phyloP scores from a whole-genome alignment of 371 early-diverging fungal genomes.

The Mortierella sp. region DNA sequence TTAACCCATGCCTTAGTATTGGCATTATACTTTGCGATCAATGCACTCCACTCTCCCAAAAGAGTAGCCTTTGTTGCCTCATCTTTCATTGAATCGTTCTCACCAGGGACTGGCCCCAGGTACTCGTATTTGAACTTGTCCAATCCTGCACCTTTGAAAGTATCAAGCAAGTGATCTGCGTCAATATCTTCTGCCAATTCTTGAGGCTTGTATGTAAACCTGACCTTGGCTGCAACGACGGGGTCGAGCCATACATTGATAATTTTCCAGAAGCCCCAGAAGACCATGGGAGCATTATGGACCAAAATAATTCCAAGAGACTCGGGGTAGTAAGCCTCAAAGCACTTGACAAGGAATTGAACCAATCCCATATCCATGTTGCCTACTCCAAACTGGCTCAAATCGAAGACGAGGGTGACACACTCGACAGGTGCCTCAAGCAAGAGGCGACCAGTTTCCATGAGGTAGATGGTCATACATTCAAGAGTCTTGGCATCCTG shows the following conservation, averaged over 20 bases:
- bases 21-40: slow-evolving; percentile 50
- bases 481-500: slow-evolving; percentile 70
- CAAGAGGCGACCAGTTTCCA: slow-evolving; percentile 87
- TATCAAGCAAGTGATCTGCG: slow-evolving; percentile 43
- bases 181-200: slow-evolving; percentile 74
- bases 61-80: slow-evolving; percentile 25
- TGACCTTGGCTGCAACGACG: slow-evolving; percentile 89
- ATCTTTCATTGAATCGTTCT: slow-evolving; percentile 46
- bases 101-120: slow-evolving; percentile 39
- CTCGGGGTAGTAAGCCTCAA: slow-evolving; percentile 94
- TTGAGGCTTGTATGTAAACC: slow-evolving; percentile 77
- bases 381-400: slow-evolving; percentile 81
- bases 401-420: slow-evolving; percentile 84
- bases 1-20: slow-evolving; percentile 54
- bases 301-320: slow-evolving; percentile 82
- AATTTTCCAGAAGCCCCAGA: slow-evolving; percentile 86
- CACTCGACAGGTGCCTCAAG: slow-evolving; percentile 81
- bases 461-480: slow-evolving; percentile 75
- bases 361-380: slow-evolving; percentile 84
- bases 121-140: slow-evolving; percentile 57
- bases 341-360: slow-evolving; percentile 83
- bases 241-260: slow-evolving; percentile 92
- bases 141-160: slow-evolving; percentile 49
- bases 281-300: slow-evolving; percentile 90
- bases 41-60: slow-evolving; percentile 50